phyloP scores from a whole-genome alignment of 805 yeast genomes.

The Debaryomyces prosopidis region DNA sequence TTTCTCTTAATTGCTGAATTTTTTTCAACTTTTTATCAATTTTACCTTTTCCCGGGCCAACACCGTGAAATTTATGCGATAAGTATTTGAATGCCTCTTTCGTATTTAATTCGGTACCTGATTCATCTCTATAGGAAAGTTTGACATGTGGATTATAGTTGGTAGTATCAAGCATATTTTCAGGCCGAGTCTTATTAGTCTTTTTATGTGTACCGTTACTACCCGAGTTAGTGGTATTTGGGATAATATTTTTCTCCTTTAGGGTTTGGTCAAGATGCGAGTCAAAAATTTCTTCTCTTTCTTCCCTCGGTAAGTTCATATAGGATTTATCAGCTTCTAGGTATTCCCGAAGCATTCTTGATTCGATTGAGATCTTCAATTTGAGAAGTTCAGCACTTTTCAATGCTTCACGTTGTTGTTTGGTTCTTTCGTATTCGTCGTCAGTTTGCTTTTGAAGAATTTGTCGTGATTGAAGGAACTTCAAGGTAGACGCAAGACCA shows the following conservation, averaged over 20 bases:
- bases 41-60: slow-evolving; percentile 21
- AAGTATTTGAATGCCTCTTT: slow-evolving; percentile 77
- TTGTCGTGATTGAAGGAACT: slow-evolving; percentile 24
- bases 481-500: slow-evolving; percentile 28
- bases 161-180: slow-evolving; percentile 14
- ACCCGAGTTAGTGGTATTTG: background rate
- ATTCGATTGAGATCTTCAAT: slow-evolving; percentile 32
- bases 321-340: slow-evolving; percentile 26
- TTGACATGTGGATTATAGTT: slow-evolving; percentile 51
- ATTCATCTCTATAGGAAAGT: slow-evolving; percentile 61
- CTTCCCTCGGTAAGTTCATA: slow-evolving; percentile 25
- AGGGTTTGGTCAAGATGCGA: slow-evolving; percentile 30
- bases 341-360: slow-evolving; percentile 30
- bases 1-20: background rate
- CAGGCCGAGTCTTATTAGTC: background rate
- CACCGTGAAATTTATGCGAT: slow-evolving; percentile 79
- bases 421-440: slow-evolving; percentile 13
- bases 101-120: slow-evolving; percentile 57
- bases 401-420: slow-evolving; percentile 20
- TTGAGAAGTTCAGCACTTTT: slow-evolving; percentile 30
- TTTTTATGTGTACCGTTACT: too few relatives aligned
- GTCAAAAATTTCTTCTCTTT: slow-evolving; percentile 26
- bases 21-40: slow-evolving; percentile 8
- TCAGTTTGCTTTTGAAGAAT: slow-evolving; percentile 10
- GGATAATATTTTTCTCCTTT: slow-evolving; percentile 21